These are phyloP conservation scores for Rubus idaeus DNA, from an alignment of 306 rosid genomes.

Conservation along the genomic window DNA sequence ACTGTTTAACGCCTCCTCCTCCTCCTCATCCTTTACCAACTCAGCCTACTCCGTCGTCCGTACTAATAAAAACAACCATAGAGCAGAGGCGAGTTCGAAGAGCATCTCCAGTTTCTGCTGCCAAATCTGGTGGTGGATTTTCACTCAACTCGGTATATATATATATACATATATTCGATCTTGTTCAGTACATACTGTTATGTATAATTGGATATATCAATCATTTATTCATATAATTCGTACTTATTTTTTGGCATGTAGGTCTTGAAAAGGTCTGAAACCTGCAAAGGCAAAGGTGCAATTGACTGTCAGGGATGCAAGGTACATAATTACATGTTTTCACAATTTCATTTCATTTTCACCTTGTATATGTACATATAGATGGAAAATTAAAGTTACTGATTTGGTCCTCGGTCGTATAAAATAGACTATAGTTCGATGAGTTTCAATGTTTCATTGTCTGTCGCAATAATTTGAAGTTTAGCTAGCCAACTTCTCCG, in stretches of 20 bases:
- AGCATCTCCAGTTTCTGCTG: slow-evolving; percentile 27
- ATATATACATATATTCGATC: not conserved
- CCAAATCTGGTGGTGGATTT: slow-evolving; percentile 58
- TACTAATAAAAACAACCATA: not conserved
- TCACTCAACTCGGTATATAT: slow-evolving; percentile 47
- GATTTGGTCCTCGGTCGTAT: too few species aligned
- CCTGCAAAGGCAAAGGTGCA: slow-evolving; percentile 71
- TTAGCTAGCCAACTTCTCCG: not conserved
- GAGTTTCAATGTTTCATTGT: too few species aligned
- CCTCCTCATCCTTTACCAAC: not conserved
- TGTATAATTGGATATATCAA: not conserved
- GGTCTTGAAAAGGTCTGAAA: slow-evolving; percentile 51
- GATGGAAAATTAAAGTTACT: not conserved
- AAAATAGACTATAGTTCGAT: too few species aligned
- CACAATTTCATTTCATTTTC: not conserved
- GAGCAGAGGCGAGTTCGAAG: slow-evolving; percentile 12
- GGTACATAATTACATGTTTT: slow-evolving; percentile 33
- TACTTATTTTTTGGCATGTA: slow-evolving; percentile 8
- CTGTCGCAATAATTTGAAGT: not conserved
- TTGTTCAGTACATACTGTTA: too few species aligned
- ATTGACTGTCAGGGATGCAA: slow-evolving; percentile 83
- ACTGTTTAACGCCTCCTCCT: not conserved
- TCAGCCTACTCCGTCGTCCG: not conserved
- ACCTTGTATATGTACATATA: too few species aligned
- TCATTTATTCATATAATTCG: not conserved